A percentile compares a stretch with the other conserved stretches of the same genome.
These are phyloP conservation scores for Asclepias syriaca DNA, from an alignment of 257 asterid species.

Conservation along the genomic window DNA sequence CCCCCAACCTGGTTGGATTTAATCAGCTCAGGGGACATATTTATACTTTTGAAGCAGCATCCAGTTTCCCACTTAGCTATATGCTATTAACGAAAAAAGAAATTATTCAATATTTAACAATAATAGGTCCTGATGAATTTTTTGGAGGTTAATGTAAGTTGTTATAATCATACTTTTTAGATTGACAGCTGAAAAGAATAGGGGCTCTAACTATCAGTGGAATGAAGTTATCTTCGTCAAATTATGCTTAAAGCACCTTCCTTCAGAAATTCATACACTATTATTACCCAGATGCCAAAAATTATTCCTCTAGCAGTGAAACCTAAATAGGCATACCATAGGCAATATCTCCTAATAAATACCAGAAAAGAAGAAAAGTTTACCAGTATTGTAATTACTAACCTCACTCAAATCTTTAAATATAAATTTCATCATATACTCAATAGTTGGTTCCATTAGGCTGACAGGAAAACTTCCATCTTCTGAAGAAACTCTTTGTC, in stretches of 20 bases:
- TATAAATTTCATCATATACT: constrained; percentile 54
- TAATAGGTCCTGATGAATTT: background rate
- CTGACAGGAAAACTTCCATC: constrained; percentile 39
- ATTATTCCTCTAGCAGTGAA: background rate
- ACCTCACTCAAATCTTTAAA: constrained; percentile 68
- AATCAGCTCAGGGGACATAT: background rate
- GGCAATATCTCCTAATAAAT: background rate
- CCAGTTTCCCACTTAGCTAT: background rate
- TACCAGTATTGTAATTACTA: constrained; percentile 19
- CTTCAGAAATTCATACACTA: too few species aligned
- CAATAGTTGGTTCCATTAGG: constrained; percentile 71
- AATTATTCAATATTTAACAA: too few species aligned
- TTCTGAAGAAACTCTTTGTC: constrained; percentile 33
- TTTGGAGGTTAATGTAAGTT: background rate
- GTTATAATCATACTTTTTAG: background rate
- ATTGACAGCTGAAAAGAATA: background rate
- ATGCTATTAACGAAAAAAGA: too few species aligned
- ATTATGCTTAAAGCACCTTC: too few species aligned
- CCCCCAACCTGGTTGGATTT: background rate
- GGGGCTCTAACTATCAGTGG: background rate
- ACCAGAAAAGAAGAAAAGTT: constrained; percentile 16
- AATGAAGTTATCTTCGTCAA: too few species aligned
- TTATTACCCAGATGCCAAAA: too few species aligned
- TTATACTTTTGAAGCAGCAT: background rate
- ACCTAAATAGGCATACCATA: constrained; percentile 2